Evolutionary conservation across 352 stramenopile species (phyloP).

Genomic region (Pythium monospermum): DNA sequence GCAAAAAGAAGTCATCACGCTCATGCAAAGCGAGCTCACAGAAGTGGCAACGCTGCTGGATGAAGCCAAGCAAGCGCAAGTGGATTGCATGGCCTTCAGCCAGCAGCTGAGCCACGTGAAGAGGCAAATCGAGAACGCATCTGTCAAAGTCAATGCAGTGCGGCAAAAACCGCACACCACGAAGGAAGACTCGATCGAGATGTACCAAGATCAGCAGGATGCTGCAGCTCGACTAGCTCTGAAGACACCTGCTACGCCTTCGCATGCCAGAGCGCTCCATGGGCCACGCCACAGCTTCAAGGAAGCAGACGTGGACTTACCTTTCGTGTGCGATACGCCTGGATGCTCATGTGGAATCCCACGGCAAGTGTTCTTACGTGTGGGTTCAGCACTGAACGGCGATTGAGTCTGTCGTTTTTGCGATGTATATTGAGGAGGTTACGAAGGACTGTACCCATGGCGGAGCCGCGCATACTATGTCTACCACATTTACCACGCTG

Average conservation of each 20-base stretch:
- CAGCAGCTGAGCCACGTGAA: conserved; percentile 37
- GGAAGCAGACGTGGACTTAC: conserved; percentile 1
- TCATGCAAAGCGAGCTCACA: conserved; percentile 35
- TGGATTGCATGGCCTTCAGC: conserved; percentile 23
- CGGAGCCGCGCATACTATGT: too few species aligned
- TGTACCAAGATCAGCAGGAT: not conserved
- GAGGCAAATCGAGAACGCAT: conserved; percentile 46
- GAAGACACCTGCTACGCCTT: conserved; percentile 7
- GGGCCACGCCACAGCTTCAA: not conserved
- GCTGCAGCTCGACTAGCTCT: conserved; percentile 3
- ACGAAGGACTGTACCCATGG: too few species aligned
- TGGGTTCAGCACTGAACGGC: conserved; percentile 42
- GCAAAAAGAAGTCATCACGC: conserved; percentile 30
- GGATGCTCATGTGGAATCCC: conserved; percentile 52
- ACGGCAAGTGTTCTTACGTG: conserved; percentile 51
- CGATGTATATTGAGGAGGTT: too few species aligned
- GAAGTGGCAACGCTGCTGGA: conserved; percentile 26
- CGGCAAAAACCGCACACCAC: conserved; percentile 2
- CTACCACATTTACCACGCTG: conserved; percentile 4
- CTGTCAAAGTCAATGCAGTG: conserved; percentile 42
- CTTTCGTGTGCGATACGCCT: conserved; percentile 46
- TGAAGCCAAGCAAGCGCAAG: conserved; percentile 34
- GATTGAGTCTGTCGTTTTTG: conserved; percentile 20
- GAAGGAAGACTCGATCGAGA: not conserved
- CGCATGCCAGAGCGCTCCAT: conserved; percentile 11